These are phyloP conservation scores for Cutaneotrichosporon cutaneum DNA, from an alignment of 1,284 basidiomycete genomes.

Conservation along the genomic window DNA sequence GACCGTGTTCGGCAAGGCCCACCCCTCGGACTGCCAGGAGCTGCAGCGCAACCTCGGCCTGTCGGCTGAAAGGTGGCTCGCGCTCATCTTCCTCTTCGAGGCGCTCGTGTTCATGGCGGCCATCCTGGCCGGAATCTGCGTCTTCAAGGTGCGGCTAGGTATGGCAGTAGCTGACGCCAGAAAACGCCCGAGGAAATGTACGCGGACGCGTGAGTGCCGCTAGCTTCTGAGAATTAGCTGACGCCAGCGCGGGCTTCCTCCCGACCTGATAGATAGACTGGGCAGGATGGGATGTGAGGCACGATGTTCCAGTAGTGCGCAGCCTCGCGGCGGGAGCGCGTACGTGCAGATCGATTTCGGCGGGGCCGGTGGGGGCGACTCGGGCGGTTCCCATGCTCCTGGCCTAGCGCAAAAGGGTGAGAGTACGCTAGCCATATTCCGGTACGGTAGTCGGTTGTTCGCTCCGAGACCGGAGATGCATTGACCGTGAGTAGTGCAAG, in stretches of 20 bases:
- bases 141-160: conserved; percentile 41
- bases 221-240: background rate
- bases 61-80: conserved; percentile 43
- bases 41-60: conserved; percentile 40
- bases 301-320: too few relatives aligned
- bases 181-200: conserved; percentile 36
- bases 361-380: too few relatives aligned
- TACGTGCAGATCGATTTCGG: too few relatives aligned
- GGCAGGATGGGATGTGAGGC: background rate
- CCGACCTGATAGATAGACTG: conserved; percentile 19
- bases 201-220: conserved; percentile 30
- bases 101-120: conserved; percentile 45
- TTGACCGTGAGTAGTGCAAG: too few relatives aligned
- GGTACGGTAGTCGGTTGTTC: too few relatives aligned
- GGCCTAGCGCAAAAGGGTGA: too few relatives aligned
- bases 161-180: conserved; percentile 18
- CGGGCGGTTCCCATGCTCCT: too few relatives aligned
- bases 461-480: too few relatives aligned
- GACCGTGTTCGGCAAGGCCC: conserved; percentile 49
- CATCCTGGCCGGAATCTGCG: conserved; percentile 49
- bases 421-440: too few relatives aligned
- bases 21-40: conserved; percentile 50
- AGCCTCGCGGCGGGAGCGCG: too few relatives aligned
- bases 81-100: conserved; percentile 46
- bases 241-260: conserved; percentile 27